phyloP scores from a whole-genome alignment of 495 filamentous ascomycete genomes.

The Diplogelasinospora grovesii region DNA sequence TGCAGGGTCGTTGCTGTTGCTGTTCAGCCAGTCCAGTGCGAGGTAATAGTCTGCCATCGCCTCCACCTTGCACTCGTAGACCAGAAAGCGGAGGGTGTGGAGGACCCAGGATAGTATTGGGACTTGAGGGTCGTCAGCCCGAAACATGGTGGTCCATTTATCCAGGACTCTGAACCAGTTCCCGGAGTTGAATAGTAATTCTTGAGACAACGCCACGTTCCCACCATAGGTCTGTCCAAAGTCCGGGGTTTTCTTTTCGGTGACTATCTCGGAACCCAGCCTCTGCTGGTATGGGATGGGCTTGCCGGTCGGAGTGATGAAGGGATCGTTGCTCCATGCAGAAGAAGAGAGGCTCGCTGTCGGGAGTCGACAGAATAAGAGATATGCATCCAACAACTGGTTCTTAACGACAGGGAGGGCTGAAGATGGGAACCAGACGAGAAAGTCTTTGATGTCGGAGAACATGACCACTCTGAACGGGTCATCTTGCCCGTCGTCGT shows the following conservation, averaged over 20 bases:
- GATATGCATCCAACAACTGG: conserved; percentile 56
- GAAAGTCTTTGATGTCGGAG: conserved; percentile 60
- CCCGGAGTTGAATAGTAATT: conserved; percentile 29
- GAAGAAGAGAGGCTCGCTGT: conserved; percentile 30
- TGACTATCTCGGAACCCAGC: not conserved
- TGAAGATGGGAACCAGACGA: conserved; percentile 46
- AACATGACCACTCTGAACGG: conserved; percentile 72
- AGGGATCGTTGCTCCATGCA: too few species aligned
- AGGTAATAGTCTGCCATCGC: conserved; percentile 64
- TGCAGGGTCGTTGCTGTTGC: too few species aligned
- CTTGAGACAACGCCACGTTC: conserved; percentile 24
- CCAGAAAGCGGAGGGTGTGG: conserved; percentile 50
- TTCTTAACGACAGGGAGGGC: conserved; percentile 27
- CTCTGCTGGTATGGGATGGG: too few species aligned
- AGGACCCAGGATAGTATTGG: conserved; percentile 45
- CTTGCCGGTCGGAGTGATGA: too few species aligned
- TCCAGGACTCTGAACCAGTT: conserved; percentile 35
- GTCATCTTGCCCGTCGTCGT: conserved; percentile 63
- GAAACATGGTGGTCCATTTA: conserved; percentile 8
- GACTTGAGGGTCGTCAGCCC: conserved; percentile 15
- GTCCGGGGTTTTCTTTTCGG: conserved; percentile 22
- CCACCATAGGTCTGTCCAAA: conserved; percentile 31
- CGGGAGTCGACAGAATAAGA: conserved; percentile 67
- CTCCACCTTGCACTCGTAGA: conserved; percentile 35
- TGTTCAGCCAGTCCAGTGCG: conserved; percentile 57